phyloP scores from a whole-genome alignment of 106 monocot species.

The Phalaenopsis equestris region DNA sequence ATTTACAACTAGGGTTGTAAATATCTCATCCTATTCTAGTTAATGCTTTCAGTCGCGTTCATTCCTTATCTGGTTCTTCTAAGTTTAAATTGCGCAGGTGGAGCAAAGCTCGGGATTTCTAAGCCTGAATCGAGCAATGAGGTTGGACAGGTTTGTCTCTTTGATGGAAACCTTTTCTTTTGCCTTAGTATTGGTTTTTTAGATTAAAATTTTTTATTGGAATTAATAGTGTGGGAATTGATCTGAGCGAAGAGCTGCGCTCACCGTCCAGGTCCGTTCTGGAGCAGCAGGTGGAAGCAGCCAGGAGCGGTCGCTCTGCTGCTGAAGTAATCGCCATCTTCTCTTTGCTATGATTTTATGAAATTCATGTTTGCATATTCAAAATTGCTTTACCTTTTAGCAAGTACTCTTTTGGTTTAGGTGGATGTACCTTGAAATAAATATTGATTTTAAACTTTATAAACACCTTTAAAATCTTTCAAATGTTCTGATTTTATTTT shows the following conservation, averaged over 20 bases:
- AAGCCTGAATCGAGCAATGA: constrained; percentile 82
- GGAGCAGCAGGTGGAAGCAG: constrained; percentile 84
- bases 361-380: not conserved
- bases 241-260: constrained; percentile 70
- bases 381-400: not conserved
- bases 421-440: no score
- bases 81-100: constrained; percentile 24
- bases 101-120: constrained; percentile 64
- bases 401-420: no score
- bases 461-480: no score
- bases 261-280: constrained; percentile 55
- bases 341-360: not conserved
- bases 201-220: constrained; percentile 4
- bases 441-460: no score
- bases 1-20: constrained; percentile 8
- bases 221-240: constrained; percentile 55
- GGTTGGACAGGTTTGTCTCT: constrained; percentile 61
- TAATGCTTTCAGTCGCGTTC: not conserved
- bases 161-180: not conserved
- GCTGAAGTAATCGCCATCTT: constrained; percentile 33
- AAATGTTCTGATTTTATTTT: no score
- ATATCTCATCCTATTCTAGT: not conserved
- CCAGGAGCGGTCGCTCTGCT: constrained; percentile 54
- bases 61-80: not conserved
- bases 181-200: not conserved